A percentile compares a stretch with the other conserved stretches of the same genome.
phyloP scores from a whole-genome alignment of 352 stramenopile species.

The Pythium folliculosum region DNA sequence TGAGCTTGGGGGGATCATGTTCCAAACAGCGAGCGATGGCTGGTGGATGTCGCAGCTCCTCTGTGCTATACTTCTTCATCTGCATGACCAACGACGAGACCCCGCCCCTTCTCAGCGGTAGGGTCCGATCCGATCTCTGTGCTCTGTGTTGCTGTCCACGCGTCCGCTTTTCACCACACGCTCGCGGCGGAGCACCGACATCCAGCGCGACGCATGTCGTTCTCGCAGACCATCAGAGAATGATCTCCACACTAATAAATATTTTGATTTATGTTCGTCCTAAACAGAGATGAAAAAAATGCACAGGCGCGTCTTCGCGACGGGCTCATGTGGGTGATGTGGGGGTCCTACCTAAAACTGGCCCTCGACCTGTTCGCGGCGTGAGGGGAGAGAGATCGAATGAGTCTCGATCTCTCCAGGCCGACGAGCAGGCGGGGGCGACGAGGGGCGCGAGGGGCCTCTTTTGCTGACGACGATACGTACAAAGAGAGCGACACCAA shows the following conservation, averaged over 20 bases:
- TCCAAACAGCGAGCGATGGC: not conserved
- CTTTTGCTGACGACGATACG: slow-evolving; percentile 11
- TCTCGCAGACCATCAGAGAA: not conserved
- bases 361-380: not conserved
- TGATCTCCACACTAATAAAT: slow-evolving; percentile 16
- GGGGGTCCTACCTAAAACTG: slow-evolving; percentile 17
- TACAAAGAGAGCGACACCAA: slow-evolving; percentile 15
- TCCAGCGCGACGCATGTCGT: no score
- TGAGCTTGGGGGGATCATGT: not conserved
- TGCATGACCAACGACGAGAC: not conserved
- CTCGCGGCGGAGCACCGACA: not conserved
- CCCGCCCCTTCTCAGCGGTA: not conserved
- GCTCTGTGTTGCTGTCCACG: not conserved
- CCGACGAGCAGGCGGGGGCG: no score
- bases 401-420: not conserved
- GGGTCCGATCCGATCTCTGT: not conserved
- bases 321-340: not conserved
- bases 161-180: not conserved
- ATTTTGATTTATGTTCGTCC: slow-evolving; percentile 23
- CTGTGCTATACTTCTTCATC: no score
- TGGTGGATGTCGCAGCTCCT: not conserved
- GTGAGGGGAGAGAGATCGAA: not conserved
- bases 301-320: slow-evolving; percentile 6
- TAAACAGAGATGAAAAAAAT: slow-evolving; percentile 11
- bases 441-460: not conserved